Conservation (phyloP, 2,329 filamentous ascomycete species). For the Monilinia fructicola region DNA sequence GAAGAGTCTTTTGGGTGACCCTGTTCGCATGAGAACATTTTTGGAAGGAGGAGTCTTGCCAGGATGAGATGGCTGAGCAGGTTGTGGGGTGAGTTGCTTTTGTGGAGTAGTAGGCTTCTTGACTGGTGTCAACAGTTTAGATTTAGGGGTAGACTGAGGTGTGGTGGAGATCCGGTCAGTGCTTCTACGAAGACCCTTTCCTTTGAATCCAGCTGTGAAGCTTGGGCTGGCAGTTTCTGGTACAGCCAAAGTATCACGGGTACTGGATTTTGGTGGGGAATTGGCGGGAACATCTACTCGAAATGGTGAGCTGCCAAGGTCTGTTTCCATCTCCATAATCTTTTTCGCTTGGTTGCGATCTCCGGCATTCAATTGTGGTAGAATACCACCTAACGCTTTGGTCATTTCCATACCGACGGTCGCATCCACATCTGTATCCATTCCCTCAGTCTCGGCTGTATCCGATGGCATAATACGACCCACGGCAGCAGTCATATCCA, state of each 20-base stretch:
- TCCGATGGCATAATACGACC: constrained; percentile 47
- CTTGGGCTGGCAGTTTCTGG: constrained; percentile 56
- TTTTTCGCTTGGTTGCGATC: constrained; percentile 52
- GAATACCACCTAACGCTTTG: constrained; percentile 54
- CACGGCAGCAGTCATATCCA: constrained; percentile 48
- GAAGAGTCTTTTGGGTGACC: constrained; percentile 51
- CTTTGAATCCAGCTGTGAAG: constrained; percentile 51
- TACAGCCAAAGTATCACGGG: constrained; percentile 42
- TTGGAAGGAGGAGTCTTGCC: constrained; percentile 51
- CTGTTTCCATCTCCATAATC: constrained; percentile 59
- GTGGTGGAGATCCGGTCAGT: constrained; percentile 46
- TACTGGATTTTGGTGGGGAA: constrained; percentile 43
- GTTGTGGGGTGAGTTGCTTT: constrained; percentile 47
- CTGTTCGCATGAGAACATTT: constrained; percentile 47
- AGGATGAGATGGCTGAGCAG: constrained; percentile 48
- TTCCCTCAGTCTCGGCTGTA: constrained; percentile 46
- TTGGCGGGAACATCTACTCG: constrained; percentile 38
- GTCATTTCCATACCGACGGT: constrained; percentile 63
- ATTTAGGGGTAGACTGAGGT: constrained; percentile 33
- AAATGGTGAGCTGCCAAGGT: constrained; percentile 49
- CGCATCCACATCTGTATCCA: constrained; percentile 43
- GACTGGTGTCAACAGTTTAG: constrained; percentile 35
- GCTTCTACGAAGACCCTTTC: constrained; percentile 52
- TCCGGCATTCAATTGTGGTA: constrained; percentile 44
- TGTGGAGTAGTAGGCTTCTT: constrained; percentile 44